Evolutionary conservation across 345 rosid species (phyloP), one percentile per base, ranked within the genome.

Genomic region (Combretum micranthum): DNA sequence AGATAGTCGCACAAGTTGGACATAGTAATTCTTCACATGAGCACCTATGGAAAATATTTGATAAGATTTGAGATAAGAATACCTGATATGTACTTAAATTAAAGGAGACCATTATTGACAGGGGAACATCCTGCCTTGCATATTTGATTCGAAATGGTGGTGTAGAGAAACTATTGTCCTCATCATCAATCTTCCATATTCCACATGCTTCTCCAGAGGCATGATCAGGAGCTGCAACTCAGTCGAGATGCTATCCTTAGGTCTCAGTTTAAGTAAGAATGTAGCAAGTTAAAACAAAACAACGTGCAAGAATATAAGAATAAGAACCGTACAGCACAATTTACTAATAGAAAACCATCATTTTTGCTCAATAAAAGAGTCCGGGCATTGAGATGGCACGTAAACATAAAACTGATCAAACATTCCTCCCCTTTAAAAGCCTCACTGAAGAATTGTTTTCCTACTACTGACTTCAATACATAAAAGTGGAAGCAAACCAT

Each of bases 121-220:
- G 69, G 68, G 69, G 83, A 69, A 93, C 70, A 75, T 93, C 96
- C 76, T 93, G 99, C 76, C 97, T 83, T 0, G 96, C 94, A 64
- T 85, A 93, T 73, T 85, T 86, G 66, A 89, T 83, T 55, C 84
- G 79, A 56, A 93, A 93, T 43, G 94, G 97, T 63, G 80, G 97
- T 50, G 99, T 89, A 15, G 69, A 76, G 76, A 93, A 93, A 70
- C 90, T 89, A 68, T 85, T 89, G 50, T 87, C 97, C 54, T 60
- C 60, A 61, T 93, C 96, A 73, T 84, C 77, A 53, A 93, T 87
- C 75, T 74, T 85, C 97, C 99, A 93, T 53, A 82, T 74, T 47
- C 91, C 99, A 77, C 60, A 53, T 25, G 69, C 48, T 20, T 78
- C 86, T 59, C 64, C 86, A 59, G 80, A 66, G 52, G 85, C 83